Evolutionary conservation across 2,329 filamentous ascomycete genomes (phyloP).

Genomic region (Diaporthe sp.): DNA sequence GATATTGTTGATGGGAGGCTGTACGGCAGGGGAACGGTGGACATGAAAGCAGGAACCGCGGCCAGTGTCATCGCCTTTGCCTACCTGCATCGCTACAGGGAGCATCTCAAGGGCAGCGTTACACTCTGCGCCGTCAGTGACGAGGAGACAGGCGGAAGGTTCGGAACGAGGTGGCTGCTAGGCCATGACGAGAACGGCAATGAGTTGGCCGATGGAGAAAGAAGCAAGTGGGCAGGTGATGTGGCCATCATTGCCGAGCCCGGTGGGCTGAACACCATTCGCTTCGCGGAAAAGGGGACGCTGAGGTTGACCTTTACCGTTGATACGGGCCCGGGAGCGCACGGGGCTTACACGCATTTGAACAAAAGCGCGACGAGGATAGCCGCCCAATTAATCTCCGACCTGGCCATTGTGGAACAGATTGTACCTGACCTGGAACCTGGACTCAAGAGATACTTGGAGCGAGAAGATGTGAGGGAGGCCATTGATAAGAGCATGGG

Average conservation of each 20-base stretch:
- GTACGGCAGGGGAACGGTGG: conserved; percentile 51
- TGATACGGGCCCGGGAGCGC: conserved; percentile 44
- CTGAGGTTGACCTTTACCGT: conserved; percentile 50
- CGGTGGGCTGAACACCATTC: conserved; percentile 46
- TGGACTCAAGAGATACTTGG: conserved; percentile 43
- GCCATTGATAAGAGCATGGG: conserved; percentile 50
- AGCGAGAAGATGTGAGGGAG: conserved; percentile 42
- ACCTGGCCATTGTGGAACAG: conserved; percentile 28
- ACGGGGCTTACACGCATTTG: conserved; percentile 52
- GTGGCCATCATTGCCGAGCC: conserved; percentile 53
- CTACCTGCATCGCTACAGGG: conserved; percentile 41
- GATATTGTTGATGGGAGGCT: conserved; percentile 45
- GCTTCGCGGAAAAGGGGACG: conserved; percentile 55
- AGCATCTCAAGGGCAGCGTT: conserved; percentile 39
- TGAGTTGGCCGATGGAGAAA: conserved; percentile 44
- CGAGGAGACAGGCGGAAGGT: conserved; percentile 52
- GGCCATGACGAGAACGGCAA: conserved; percentile 41
- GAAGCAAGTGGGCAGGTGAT: conserved; percentile 47
- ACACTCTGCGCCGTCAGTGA: conserved; percentile 49
- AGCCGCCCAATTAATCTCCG: conserved; percentile 36
- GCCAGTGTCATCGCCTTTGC: conserved; percentile 51
- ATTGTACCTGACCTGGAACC: conserved; percentile 26
- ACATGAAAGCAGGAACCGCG: conserved; percentile 56
- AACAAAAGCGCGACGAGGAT: conserved; percentile 50
- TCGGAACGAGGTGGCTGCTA: conserved; percentile 48